Evolutionary conservation across 1,284 basidiomycete species (phyloP).

Genomic region (Boletus smithii): DNA sequence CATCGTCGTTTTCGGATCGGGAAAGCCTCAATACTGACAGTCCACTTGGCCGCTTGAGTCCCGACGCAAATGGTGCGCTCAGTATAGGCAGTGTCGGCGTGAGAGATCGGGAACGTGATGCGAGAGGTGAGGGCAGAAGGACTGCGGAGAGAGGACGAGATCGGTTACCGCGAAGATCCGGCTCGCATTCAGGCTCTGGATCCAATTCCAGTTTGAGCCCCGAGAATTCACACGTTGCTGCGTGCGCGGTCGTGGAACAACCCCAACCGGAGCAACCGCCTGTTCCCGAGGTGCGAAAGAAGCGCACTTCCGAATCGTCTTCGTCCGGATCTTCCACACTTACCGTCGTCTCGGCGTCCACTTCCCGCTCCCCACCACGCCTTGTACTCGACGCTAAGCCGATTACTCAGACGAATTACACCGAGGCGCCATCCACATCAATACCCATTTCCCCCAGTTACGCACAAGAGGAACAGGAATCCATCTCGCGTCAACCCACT

Average conservation of each 20-base stretch:
- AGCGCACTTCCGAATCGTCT: slow-evolving; percentile 17
- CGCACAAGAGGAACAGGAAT: slow-evolving; percentile 32
- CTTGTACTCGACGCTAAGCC: slow-evolving; percentile 31
- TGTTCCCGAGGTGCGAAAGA: slow-evolving; percentile 15
- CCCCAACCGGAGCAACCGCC: slow-evolving; percentile 4
- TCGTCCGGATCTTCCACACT: slow-evolving; percentile 29
- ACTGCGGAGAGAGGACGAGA: slow-evolving; percentile 39
- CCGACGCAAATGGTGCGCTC: slow-evolving; percentile 45
- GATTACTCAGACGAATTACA: slow-evolving; percentile 28
- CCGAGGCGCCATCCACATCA: slow-evolving; percentile 13
- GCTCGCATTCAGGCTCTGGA: slow-evolving; percentile 28
- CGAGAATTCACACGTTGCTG: slow-evolving; percentile 27
- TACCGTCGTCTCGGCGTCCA: slow-evolving; percentile 11
- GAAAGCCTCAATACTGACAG: slow-evolving; percentile 42
- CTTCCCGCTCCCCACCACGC: slow-evolving; percentile 24
- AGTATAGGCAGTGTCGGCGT: slow-evolving; percentile 35
- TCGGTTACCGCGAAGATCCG: slow-evolving; percentile 43
- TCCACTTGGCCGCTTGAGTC: slow-evolving; percentile 59
- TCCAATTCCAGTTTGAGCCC: slow-evolving; percentile 48
- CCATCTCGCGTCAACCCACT: slow-evolving; percentile 22
- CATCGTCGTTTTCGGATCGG: slow-evolving; percentile 48
- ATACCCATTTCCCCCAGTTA: slow-evolving; percentile 25
- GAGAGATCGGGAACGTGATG: slow-evolving; percentile 31
- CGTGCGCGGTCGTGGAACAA: slow-evolving; percentile 13
- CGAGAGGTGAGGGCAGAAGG: slow-evolving; percentile 28